Percentiles rank a stretch among this genome's conserved stretches.
Conservation (phyloP, 176 grass and related monocot genomes). For the Paspalum vaginatum region DNA sequence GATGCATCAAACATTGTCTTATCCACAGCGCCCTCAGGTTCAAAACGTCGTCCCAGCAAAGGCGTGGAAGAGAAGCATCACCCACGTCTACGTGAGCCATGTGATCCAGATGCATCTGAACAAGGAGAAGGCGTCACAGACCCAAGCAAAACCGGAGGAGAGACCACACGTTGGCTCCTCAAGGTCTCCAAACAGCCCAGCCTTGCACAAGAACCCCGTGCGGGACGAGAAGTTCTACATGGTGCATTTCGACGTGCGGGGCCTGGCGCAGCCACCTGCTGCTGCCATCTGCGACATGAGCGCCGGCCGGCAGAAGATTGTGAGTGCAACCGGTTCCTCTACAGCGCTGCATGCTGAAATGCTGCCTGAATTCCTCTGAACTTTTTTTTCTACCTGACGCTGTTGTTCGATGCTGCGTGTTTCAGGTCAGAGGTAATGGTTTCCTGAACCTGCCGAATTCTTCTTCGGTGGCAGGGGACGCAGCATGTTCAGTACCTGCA, state of each 20-base stretch:
- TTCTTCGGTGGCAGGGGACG: not conserved
- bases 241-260: not conserved
- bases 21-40: constrained; percentile 31
- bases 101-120: constrained; percentile 57
- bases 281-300: not conserved
- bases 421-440: constrained; percentile 36
- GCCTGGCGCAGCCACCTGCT: constrained; percentile 14
- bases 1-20: not conserved
- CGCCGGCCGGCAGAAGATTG: constrained; percentile 37
- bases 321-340: not conserved
- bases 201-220: not conserved
- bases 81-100: constrained; percentile 63
- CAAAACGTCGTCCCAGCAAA: constrained; percentile 16
- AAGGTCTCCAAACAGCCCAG: not conserved
- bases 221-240: constrained; percentile 28
- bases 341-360: not conserved
- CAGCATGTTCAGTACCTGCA: constrained; percentile 55
- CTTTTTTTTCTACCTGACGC: not conserved
- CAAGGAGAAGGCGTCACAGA: constrained; percentile 49
- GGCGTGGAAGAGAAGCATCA: constrained; percentile 57
- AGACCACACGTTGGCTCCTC: not conserved
- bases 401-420: not conserved
- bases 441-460: constrained; percentile 21
- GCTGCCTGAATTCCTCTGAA: not conserved
- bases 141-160: constrained; percentile 32